These are phyloP conservation scores for Penicillium ochrochloron DNA, from an alignment of 495 filamentous ascomycete species.

Conservation along the genomic window DNA sequence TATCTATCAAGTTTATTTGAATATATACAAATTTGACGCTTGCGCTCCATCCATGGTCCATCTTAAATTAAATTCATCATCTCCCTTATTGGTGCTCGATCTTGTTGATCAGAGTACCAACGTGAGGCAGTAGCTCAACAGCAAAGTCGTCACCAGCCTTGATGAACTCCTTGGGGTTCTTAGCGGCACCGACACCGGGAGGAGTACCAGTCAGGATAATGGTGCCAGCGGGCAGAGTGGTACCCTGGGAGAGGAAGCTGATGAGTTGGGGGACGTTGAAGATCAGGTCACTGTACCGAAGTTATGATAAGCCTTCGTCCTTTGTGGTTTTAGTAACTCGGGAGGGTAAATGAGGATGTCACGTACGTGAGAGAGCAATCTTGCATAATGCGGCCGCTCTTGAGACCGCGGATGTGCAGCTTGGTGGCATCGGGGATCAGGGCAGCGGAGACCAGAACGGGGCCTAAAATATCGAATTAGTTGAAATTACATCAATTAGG, in stretches of 20 bases:
- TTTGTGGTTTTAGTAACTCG: not conserved
- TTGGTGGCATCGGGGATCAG: slow-evolving; percentile 65
- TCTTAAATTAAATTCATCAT: slow-evolving; percentile 2
- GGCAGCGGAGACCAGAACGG: slow-evolving; percentile 58
- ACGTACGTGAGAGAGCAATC: slow-evolving; percentile 59
- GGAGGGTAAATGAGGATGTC: not conserved
- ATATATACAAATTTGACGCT: slow-evolving; percentile 7
- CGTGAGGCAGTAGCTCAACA: slow-evolving; percentile 55
- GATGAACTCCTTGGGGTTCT: slow-evolving; percentile 59
- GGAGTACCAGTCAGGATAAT: slow-evolving; percentile 85
- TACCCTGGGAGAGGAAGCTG: slow-evolving; percentile 75
- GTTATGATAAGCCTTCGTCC: slow-evolving; percentile 1
- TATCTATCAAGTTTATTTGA: not conserved
- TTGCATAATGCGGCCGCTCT: slow-evolving; percentile 75
- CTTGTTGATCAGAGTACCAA: slow-evolving; percentile 48
- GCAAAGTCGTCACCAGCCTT: slow-evolving; percentile 64
- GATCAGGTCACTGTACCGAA: slow-evolving; percentile 66
- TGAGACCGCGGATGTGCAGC: slow-evolving; percentile 64
- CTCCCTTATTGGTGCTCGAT: slow-evolving; percentile 38
- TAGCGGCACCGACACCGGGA: slow-evolving; percentile 55
- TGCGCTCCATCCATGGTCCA: not conserved
- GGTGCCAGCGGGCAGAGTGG: slow-evolving; percentile 78
- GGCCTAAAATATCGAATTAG: slow-evolving; percentile 38
- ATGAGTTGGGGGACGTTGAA: slow-evolving; percentile 77
- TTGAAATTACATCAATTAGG: not conserved